Conservation (phyloP, 169 alveolate species). For the Perkinsus marinus region DNA sequence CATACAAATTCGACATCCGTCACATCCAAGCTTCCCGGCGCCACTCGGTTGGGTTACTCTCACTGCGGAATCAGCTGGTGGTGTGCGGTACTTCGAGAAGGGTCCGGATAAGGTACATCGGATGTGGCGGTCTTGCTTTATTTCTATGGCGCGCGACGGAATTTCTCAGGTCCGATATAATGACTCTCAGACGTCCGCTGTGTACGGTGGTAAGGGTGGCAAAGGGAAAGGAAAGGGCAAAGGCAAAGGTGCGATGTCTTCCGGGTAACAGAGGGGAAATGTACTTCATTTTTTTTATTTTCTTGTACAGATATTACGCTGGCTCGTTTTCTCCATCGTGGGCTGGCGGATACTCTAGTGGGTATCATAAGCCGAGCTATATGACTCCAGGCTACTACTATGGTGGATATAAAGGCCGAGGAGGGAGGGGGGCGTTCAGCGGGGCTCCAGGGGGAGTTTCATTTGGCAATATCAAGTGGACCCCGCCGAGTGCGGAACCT, state of each 20-base stretch:
- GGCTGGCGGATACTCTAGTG: background rate
- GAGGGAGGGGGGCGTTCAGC: background rate
- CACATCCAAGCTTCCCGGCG: background rate
- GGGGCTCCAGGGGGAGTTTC: background rate
- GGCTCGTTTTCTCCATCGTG: background rate
- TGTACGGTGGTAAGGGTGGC: background rate
- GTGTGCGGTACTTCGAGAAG: background rate
- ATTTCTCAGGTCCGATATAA: background rate
- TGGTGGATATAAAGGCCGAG: background rate
- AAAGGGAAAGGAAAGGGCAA: background rate
- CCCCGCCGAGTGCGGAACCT: background rate
- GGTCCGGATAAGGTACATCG: background rate
- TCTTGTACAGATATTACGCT: background rate
- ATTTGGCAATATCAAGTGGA: background rate
- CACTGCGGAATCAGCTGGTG: background rate
- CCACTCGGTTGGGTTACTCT: background rate
- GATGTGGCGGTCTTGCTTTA: too few species aligned
- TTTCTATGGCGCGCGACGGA: background rate
- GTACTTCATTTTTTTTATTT: too few species aligned
- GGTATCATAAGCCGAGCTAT: background rate
- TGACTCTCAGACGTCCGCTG: background rate
- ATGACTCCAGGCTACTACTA: background rate
- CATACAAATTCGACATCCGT: background rate
- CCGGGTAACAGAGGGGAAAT: too few species aligned
- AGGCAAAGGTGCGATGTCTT: background rate